Evolutionary conservation across 2,329 filamentous ascomycete genomes (phyloP).

Genomic region (Pseudocercospora macadamiae): DNA sequence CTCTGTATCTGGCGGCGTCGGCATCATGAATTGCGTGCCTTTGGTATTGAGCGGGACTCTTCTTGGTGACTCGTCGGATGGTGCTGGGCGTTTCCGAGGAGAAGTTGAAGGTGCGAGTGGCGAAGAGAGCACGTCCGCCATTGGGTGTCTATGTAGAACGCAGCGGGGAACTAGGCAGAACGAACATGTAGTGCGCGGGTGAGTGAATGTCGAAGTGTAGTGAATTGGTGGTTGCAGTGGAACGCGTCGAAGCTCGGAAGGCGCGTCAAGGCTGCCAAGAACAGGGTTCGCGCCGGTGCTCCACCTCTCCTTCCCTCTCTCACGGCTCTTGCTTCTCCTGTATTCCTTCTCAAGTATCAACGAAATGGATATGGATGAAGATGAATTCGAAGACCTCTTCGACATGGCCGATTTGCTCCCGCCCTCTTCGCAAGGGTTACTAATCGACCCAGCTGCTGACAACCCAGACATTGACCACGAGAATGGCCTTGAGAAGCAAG

Average conservation of each 20-base stretch:
- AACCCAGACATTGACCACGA: conserved; percentile 17
- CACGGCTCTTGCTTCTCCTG: not conserved
- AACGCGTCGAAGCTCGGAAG: conserved; percentile 9
- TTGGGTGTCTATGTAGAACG: conserved; percentile 11
- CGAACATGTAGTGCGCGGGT: not conserved
- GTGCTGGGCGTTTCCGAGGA: conserved; percentile 33
- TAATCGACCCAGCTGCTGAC: conserved; percentile 26
- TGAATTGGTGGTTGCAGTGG: not conserved
- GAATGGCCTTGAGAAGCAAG: not conserved
- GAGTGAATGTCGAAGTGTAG: conserved; percentile 1
- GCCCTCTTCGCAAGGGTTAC: conserved; percentile 30
- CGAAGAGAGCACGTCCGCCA: conserved; percentile 38
- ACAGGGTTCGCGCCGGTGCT: not conserved
- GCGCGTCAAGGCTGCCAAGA: conserved; percentile 11
- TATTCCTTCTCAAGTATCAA: not conserved
- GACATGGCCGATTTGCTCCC: conserved; percentile 23
- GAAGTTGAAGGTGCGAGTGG: conserved; percentile 28
- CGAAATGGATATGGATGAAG: conserved; percentile 31
- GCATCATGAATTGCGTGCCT: conserved; percentile 40
- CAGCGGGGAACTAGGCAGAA: not conserved
- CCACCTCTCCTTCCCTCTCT: not conserved
- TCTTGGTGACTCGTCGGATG: conserved; percentile 28
- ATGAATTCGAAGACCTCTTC: conserved; percentile 35
- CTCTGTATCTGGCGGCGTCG: conserved; percentile 38
- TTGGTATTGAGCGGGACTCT: conserved; percentile 38